These are phyloP conservation scores for Flaveria floridana DNA, from an alignment of 140 eudicot species.

Conservation along the genomic window DNA sequence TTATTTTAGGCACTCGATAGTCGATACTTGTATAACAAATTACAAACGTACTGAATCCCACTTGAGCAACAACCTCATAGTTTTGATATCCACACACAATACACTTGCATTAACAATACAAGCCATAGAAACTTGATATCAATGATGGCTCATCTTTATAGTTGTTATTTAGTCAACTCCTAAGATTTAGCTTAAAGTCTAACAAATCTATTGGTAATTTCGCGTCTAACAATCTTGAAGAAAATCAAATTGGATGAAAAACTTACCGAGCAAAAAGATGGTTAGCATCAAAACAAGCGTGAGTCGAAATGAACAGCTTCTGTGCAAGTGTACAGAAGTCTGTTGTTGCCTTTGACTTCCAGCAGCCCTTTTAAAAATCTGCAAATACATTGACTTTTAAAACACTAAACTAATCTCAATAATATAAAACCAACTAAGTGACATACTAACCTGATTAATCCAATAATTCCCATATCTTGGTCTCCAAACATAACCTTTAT, in stretches of 20 bases:
- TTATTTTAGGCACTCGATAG: neutral
- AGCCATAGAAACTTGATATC: no score
- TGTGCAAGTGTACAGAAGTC: constrained; percentile 36
- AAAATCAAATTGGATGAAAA: constrained; percentile 1
- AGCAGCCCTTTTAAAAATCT: constrained; percentile 50
- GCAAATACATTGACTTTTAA: constrained; percentile 34
- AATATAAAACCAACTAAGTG: neutral
- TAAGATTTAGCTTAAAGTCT: no score
- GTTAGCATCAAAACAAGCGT: constrained; percentile 63
- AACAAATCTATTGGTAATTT: no score
- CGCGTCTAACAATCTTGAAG: neutral
- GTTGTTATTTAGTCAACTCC: no score
- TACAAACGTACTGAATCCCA: neutral
- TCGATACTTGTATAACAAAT: neutral
- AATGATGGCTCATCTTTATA: no score
- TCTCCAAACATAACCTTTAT: constrained; percentile 55
- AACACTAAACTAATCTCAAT: constrained; percentile 4
- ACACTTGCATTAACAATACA: neutral
- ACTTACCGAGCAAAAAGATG: constrained; percentile 68
- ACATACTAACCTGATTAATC: constrained; percentile 60
- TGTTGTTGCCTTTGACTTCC: constrained; percentile 68
- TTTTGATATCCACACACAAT: constrained; percentile 9
- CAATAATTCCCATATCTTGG: constrained; percentile 44
- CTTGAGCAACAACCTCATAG: neutral
- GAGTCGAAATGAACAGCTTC: constrained; percentile 49